Percentiles rank a stretch among this genome's conserved stretches.
These are phyloP conservation scores for Dryas alaskensis DNA, from an alignment of 306 rosid species.

Conservation along the genomic window DNA sequence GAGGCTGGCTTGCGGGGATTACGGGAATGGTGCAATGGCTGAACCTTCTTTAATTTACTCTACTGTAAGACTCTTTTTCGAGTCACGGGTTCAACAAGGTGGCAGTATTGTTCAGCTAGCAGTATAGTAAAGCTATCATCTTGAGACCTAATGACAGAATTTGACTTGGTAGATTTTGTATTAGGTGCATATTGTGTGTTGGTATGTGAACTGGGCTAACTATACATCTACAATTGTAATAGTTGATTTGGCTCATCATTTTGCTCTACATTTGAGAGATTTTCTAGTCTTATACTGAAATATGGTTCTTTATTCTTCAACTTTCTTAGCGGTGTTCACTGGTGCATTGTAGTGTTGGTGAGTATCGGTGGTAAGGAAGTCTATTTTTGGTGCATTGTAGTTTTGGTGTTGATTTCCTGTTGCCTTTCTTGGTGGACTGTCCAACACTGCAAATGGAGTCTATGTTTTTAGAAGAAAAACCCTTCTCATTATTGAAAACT, in stretches of 20 bases:
- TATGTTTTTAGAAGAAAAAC: no score
- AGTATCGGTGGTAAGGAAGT: no score
- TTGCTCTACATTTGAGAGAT: no score
- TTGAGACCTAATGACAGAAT: constrained; percentile 11
- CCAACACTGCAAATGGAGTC: no score
- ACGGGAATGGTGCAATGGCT: constrained; percentile 97
- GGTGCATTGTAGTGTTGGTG: no score
- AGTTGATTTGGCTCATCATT: not conserved
- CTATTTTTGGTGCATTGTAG: no score
- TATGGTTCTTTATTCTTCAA: no score
- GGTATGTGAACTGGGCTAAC: constrained; percentile 5
- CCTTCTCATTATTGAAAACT: no score
- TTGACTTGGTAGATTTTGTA: constrained; percentile 20
- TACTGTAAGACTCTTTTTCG: constrained; percentile 72
- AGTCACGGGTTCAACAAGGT: constrained; percentile 53
- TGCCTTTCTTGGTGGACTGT: no score
- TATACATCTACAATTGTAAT: not conserved
- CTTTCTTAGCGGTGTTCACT: no score
- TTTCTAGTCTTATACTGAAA: no score
- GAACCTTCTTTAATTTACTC: constrained; percentile 84
- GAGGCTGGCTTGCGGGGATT: constrained; percentile 81
- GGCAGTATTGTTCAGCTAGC: constrained; percentile 31
- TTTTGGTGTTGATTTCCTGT: no score
- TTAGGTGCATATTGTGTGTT: constrained; percentile 12
- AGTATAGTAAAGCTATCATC: constrained; percentile 7